A percentile compares a stretch with the other conserved stretches of the same genome.
phyloP scores from a whole-genome alignment of 176 grass and related monocot species.

The Eragrostis curvula region DNA sequence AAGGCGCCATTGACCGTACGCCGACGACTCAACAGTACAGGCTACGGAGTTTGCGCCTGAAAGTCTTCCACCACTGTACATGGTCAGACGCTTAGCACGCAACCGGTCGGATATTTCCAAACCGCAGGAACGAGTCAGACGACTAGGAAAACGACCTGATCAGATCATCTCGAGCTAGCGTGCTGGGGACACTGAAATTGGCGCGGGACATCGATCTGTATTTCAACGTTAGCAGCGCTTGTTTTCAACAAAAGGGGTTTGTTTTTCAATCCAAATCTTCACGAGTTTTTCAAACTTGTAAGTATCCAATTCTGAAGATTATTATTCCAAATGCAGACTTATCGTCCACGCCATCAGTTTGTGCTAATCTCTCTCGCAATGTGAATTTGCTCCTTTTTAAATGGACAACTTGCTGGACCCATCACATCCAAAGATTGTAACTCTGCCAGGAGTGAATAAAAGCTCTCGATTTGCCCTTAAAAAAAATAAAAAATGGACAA shows the following conservation, averaged over 20 bases:
- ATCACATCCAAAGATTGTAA: too few relatives aligned
- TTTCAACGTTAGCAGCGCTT: background rate
- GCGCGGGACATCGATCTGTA: background rate
- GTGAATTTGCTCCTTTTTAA: too few relatives aligned
- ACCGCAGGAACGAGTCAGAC: background rate
- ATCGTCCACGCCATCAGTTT: too few relatives aligned
- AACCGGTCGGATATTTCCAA: background rate
- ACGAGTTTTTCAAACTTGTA: too few relatives aligned
- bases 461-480: too few relatives aligned
- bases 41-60: background rate
- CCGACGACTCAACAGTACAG: background rate
- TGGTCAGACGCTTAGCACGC: background rate
- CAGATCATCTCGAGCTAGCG: background rate
- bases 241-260: background rate
- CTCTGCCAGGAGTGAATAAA: too few relatives aligned
- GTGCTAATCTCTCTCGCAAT: too few relatives aligned
- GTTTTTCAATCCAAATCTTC: background rate
- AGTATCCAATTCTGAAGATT: too few relatives aligned
- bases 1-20: background rate
- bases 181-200: background rate
- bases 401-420: too few relatives aligned
- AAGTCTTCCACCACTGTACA: background rate
- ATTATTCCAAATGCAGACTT: too few relatives aligned
- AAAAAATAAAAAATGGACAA: too few relatives aligned
- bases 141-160: conserved; percentile 1